Base-by-base conservation (phyloP, 495 filamentous ascomycete species). In the Neurospora tetraspora region DNA sequence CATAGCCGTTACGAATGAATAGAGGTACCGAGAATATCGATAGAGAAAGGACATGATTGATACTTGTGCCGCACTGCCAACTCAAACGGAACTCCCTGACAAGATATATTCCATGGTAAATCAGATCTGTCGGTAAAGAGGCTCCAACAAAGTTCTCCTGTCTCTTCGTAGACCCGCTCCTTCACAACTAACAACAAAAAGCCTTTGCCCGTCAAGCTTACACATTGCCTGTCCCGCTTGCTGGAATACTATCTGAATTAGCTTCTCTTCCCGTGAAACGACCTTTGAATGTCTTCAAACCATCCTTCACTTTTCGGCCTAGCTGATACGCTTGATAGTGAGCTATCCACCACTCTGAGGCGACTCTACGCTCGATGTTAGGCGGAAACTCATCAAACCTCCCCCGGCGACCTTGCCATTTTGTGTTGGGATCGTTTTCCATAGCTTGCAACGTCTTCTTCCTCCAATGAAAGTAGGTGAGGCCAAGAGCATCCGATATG, bases 281-380 rank as follows among this genome's bases (percentile, higher is more conserved):
- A 0, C n/a, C n/a, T 20, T 10, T 20, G 0, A 27, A 0, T 59
- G 47, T 12, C 47, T 14, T 11, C 20, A 59, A 1, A 0, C 47
- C 20, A 14, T 12, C 20, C 0, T 59, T 59, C 47, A 0, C 4
- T 3, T 59, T 59, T 27, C 3, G 47, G 1, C 2, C 0, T 20
- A 53, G 45, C n/a, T 3, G 43, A 23, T 47, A 47, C 43, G 43
- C 43, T 1, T 47, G n/a, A 4, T 47, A 47, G n/a, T 9, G 43
- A 23, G 43, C 43, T 23, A 47, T 0, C 43, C 43, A 47, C 43
- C 43, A 47, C n/a, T 47, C 43, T 9, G 43, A 47, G n/a, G 0
- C 3, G 2, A 1, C 0, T 47, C 1, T 47, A 0, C n/a, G 43
- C 43, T 47, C 43, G 9, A 0, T 47, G 43, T 47, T 47, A 11